Percentiles rank a stretch among this genome's conserved stretches.
Conservation (phyloP, 352 stramenopile species). For the Globisporangium solare region DNA sequence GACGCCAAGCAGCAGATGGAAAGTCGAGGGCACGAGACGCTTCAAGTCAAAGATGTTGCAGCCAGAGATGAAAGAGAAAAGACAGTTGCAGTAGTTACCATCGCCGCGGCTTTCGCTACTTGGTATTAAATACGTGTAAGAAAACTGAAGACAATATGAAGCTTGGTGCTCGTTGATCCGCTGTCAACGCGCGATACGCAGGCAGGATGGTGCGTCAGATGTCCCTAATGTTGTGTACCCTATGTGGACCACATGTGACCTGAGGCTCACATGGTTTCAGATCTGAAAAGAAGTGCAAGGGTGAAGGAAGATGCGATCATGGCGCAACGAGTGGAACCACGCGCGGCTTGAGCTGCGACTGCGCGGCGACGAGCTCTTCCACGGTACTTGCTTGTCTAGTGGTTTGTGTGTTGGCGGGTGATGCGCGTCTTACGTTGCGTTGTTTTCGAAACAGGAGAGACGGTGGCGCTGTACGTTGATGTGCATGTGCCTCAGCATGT, state of each 20-base stretch:
- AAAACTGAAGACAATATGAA: slow-evolving; percentile 9
- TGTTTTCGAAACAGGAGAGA: slow-evolving; percentile 26
- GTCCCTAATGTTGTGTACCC: no score
- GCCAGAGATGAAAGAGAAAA: slow-evolving; percentile 5
- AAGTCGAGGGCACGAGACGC: background rate
- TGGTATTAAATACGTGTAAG: slow-evolving; percentile 14
- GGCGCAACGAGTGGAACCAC: slow-evolving; percentile 64
- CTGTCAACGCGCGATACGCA: no score
- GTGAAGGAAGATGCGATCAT: slow-evolving; percentile 37
- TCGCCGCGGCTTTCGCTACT: slow-evolving; percentile 12
- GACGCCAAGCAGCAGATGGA: slow-evolving; percentile 1
- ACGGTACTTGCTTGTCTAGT: slow-evolving; percentile 26
- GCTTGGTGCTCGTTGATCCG: background rate
- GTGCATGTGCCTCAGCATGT: slow-evolving; percentile 20
- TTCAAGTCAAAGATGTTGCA: slow-evolving; percentile 1
- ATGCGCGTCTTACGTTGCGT: background rate
- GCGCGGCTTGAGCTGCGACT: slow-evolving; percentile 48
- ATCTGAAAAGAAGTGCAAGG: background rate
- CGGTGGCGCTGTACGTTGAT: slow-evolving; percentile 31
- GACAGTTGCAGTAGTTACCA: slow-evolving; percentile 14
- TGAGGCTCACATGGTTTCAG: background rate
- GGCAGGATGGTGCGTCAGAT: no score
- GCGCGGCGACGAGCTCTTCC: slow-evolving; percentile 53
- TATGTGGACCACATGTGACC: no score
- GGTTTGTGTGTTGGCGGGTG: background rate